phyloP scores from a whole-genome alignment of 1,284 basidiomycete species.

The Clitocybe nebularis region DNA sequence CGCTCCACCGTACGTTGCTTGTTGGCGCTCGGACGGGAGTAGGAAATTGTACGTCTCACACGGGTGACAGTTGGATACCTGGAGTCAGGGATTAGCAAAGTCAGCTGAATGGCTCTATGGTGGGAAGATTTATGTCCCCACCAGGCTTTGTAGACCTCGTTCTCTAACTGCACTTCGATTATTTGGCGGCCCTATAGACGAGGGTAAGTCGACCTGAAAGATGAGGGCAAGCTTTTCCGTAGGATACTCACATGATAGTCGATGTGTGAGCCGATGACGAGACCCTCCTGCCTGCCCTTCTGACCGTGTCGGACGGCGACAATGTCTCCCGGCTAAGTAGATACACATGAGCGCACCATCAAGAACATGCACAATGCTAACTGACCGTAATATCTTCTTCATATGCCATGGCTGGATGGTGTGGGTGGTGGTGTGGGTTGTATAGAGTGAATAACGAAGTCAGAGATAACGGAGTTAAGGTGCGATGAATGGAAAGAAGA shows the following conservation, averaged over 20 bases:
- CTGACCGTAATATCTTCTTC: background rate
- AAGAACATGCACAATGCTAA: conserved; percentile 1
- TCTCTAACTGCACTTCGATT: conserved; percentile 73
- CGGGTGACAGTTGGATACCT: conserved; percentile 73
- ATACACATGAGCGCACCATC: conserved; percentile 1
- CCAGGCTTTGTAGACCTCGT: conserved; percentile 66
- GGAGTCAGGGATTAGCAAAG: background rate
- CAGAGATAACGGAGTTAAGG: conserved; percentile 3
- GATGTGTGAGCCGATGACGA: conserved; percentile 69
- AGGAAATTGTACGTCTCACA: conserved; percentile 64
- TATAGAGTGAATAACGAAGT: conserved; percentile 1
- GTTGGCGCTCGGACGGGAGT: conserved; percentile 40
- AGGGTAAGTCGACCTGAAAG: background rate
- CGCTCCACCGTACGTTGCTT: conserved; percentile 61
- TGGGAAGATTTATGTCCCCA: too few relatives aligned
- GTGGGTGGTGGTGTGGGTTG: background rate
- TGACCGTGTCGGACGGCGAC: conserved; percentile 66
- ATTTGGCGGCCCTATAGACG: conserved; percentile 68
- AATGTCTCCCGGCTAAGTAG: conserved; percentile 69
- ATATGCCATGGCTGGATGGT: background rate
- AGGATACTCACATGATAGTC: conserved; percentile 57
- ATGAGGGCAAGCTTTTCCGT: conserved; percentile 1
- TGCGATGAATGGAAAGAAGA: conserved; percentile 10
- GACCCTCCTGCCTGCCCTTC: conserved; percentile 64
- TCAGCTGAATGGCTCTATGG: too few relatives aligned